Evolutionary conservation across 306 rosid species (phyloP).

Genomic region (Sicyos edulis): DNA sequence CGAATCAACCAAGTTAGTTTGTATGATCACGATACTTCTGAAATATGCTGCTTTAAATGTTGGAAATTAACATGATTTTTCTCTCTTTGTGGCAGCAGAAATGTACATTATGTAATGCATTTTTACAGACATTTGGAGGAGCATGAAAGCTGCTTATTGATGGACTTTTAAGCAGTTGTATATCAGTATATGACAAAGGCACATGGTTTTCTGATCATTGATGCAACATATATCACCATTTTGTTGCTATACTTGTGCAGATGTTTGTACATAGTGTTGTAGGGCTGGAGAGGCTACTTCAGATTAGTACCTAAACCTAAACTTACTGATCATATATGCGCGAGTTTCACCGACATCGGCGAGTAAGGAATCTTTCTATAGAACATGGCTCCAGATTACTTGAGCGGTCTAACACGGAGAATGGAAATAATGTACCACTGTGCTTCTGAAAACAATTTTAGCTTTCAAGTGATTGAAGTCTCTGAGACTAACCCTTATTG

Average conservation of each 20-base stretch:
- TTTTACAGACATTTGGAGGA: slow-evolving; percentile 8
- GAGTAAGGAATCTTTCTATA: neutral
- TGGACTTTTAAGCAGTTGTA: slow-evolving; percentile 10
- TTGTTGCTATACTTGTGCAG: slow-evolving; percentile 8
- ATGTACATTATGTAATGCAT: slow-evolving; percentile 6
- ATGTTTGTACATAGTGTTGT: slow-evolving; percentile 38
- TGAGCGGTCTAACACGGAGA: slow-evolving; percentile 2
- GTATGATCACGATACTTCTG: too few species aligned
- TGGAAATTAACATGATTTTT: neutral
- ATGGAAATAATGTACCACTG: neutral
- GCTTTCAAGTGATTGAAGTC: neutral
- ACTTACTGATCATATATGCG: slow-evolving; percentile 25
- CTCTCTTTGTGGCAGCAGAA: neutral
- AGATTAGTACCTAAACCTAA: neutral
- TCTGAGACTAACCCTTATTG: slow-evolving; percentile 3
- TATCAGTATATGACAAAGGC: neutral
- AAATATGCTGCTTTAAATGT: neutral
- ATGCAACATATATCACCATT: neutral
- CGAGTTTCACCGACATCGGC: slow-evolving; percentile 28
- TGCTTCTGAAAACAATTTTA: slow-evolving; percentile 3
- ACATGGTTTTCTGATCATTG: slow-evolving; percentile 14
- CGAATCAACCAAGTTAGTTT: too few species aligned
- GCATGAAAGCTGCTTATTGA: slow-evolving; percentile 5
- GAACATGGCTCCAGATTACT: slow-evolving; percentile 9
- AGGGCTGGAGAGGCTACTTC: slow-evolving; percentile 27